These are phyloP conservation scores for Schwanniomyces polymorphus DNA, from an alignment of 805 yeast genomes.

Conservation along the genomic window DNA sequence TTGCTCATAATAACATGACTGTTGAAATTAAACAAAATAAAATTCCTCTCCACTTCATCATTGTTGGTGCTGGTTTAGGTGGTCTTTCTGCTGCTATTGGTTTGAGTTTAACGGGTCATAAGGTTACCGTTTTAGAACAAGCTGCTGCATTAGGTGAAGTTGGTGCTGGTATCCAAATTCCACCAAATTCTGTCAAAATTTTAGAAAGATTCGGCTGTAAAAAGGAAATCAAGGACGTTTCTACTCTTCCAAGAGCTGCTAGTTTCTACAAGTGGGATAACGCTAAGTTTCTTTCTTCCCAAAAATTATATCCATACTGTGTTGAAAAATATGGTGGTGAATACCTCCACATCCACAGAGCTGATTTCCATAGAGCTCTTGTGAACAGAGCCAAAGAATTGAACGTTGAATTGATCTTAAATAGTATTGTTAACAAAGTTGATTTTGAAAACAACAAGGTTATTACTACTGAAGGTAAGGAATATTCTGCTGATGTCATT, in stretches of 20 bases:
- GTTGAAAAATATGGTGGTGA: constrained; percentile 14
- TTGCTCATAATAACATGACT: neutral
- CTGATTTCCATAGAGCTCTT: constrained; percentile 22
- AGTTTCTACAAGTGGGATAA: constrained; percentile 14
- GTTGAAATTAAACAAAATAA: constrained; percentile 7
- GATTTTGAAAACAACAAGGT: constrained; percentile 17
- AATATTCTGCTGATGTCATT: constrained; percentile 19
- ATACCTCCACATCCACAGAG: constrained; percentile 24
- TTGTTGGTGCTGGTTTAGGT: constrained; percentile 31
- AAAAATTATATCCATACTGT: constrained; percentile 15
- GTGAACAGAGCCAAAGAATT: constrained; percentile 17
- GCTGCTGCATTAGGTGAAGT: constrained; percentile 26
- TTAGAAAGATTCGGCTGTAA: constrained; percentile 17
- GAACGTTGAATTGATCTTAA: constrained; percentile 15
- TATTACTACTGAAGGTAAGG: constrained; percentile 13
- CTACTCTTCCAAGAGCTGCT: constrained; percentile 14
- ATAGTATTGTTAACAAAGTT: constrained; percentile 12
- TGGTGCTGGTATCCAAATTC: constrained; percentile 34
- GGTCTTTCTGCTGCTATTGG: constrained; percentile 28
- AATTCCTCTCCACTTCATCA: constrained; percentile 12
- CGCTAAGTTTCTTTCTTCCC: constrained; percentile 16
- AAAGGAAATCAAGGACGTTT: constrained; percentile 8
- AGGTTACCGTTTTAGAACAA: constrained; percentile 22
- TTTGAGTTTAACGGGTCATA: constrained; percentile 20
- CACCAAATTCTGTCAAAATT: constrained; percentile 25